Evolutionary conservation across 2,329 filamentous ascomycete species (phyloP), one percentile per base, ranked within the genome.

Genomic region (Blastomyces parvus): DNA sequence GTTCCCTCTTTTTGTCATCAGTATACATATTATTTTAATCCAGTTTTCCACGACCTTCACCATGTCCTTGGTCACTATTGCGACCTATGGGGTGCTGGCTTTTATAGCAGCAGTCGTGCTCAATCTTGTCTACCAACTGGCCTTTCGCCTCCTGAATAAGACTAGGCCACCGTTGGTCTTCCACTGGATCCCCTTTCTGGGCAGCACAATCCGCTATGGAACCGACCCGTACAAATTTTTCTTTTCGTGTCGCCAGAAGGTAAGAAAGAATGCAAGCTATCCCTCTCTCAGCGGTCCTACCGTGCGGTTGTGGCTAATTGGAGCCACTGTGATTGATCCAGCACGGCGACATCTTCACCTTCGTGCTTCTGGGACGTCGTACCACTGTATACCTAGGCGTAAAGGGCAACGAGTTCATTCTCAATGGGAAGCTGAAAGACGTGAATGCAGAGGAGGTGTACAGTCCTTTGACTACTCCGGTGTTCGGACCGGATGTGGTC

Each of bases 361-460:
- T 96, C 72, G 80, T 96, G 66, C 83, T 96, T 55, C 85, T 96
- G 60, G 91, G 91, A 70, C 89, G 88, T 79, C 93, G 90, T 78
- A 94, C 89, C 59, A 96, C 91, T 3, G 91, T 95, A 44, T 92
- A 87, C 69, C 80, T 96, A 64, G 91, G 91, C 44, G 85, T 87
- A 13, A 83, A 87, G 66, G 91, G 91, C 67, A 96, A 95, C 76
- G 90, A 96, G 67, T 96, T 96, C 74, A 92, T 96, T 69, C 83
- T 96, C 68, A 96, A 96, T 74, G 91, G 90, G 70, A 96, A 95
- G 79, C 82, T 91, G 71, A 90, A 89, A 79, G 91, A 96, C 72
- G 88, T 96, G 70, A 91, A 88, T 73, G 91, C 91, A 30, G 91
- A 96, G 78, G 91, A 96, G 71, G 88, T 96, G 68, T 96, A 96